Conservation (phyloP, 352 stramenopile genomes). For the Globisporangium middletonii region DNA sequence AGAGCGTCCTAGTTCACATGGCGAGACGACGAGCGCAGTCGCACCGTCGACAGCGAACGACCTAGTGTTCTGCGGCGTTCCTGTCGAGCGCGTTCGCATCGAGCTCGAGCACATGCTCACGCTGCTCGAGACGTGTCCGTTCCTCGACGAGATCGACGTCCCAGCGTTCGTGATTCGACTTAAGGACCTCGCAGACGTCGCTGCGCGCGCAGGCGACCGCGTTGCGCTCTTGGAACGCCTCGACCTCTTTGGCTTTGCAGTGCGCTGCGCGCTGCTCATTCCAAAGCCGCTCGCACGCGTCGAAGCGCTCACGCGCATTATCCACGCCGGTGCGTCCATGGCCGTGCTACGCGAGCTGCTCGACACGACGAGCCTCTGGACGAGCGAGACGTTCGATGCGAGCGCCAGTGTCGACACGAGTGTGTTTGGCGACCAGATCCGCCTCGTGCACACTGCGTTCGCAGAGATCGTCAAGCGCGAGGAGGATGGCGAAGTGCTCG, state of each 20-base stretch:
- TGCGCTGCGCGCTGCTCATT: conserved; percentile 44
- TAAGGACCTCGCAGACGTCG: conserved; percentile 27
- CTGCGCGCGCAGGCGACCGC: conserved; percentile 12
- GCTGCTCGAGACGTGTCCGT: conserved; percentile 49
- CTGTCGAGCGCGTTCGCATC: conserved; percentile 11
- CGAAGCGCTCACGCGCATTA: conserved; percentile 33
- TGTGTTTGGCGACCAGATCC: conserved; percentile 27
- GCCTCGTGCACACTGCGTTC: conserved; percentile 36
- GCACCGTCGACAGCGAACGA: conserved; percentile 2
- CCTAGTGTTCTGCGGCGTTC: conserved; percentile 18
- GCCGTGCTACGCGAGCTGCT: conserved; percentile 33
- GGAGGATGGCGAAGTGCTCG: conserved; percentile 19
- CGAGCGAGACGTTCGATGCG: neutral
- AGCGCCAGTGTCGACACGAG: conserved; percentile 3
- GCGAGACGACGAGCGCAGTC: neutral
- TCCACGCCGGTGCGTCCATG: conserved; percentile 35
- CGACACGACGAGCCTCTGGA: conserved; percentile 27
- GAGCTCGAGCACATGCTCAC: conserved; percentile 28
- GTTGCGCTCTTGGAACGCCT: conserved; percentile 13
- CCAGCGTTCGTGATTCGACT: conserved; percentile 41
- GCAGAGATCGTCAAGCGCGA: conserved; percentile 24
- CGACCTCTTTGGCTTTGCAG: conserved; percentile 35
- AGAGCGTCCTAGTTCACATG: no score
- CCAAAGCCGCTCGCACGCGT: conserved; percentile 28
- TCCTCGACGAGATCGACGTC: conserved; percentile 53